Evolutionary conservation across 768 basidiomycete genomes (phyloP).

Genomic region (Mycena floridula): DNA sequence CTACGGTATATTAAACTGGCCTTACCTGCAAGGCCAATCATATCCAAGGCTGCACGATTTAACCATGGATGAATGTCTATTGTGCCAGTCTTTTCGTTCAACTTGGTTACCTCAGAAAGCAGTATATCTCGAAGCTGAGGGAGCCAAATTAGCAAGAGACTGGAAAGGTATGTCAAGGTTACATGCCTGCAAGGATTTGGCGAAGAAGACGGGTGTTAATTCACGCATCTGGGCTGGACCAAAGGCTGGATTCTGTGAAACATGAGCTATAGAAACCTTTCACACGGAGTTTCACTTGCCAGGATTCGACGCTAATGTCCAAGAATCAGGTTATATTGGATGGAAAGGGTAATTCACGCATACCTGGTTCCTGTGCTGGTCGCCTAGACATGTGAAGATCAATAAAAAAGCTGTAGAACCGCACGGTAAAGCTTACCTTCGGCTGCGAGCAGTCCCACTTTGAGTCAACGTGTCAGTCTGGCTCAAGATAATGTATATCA

Average conservation of each 20-base stretch:
- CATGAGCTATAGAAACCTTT: not conserved
- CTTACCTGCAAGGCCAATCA: not conserved
- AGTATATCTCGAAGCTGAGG: not conserved
- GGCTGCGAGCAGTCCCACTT: conserved; percentile 42
- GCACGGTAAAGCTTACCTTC: too few relatives aligned
- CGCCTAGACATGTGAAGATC: conserved; percentile 39
- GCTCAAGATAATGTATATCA: too few relatives aligned
- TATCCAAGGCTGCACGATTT: not conserved
- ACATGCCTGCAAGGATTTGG: conserved; percentile 46
- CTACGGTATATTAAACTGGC: not conserved
- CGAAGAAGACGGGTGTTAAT: conserved; percentile 49
- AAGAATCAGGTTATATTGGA: not conserved
- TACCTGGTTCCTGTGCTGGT: conserved; percentile 42
- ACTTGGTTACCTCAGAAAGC: too few relatives aligned
- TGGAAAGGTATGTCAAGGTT: not conserved
- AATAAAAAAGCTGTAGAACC: conserved; percentile 30
- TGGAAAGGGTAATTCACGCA: not conserved
- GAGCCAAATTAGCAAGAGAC: not conserved
- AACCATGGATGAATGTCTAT: not conserved
- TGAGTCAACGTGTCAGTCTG: too few relatives aligned
- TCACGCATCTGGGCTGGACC: conserved; percentile 53
- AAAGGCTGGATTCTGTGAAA: conserved; percentile 57
- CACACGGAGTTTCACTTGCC: conserved; percentile 18
- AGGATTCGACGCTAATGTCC: conserved; percentile 35
- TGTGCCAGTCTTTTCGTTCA: not conserved